Conservation (phyloP, 2,329 filamentous ascomycete genomes). For the Sphaerulina vaccinii region DNA sequence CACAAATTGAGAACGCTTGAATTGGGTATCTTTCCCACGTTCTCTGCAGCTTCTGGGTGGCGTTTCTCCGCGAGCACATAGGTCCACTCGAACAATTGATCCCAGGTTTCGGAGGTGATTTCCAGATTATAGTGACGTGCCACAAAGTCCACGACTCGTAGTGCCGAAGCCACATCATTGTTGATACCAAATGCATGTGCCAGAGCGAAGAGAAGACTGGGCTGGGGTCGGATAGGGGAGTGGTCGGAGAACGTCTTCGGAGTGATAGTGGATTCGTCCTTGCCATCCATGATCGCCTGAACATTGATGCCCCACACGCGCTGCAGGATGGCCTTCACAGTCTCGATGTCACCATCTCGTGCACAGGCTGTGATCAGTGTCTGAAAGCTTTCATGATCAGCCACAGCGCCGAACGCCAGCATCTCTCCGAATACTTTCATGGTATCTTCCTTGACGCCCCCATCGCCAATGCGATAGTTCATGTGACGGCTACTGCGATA, state of each 20-base stretch:
- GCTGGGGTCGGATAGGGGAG: constrained; percentile 60
- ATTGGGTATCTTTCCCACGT: constrained; percentile 40
- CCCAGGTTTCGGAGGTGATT: constrained; percentile 62
- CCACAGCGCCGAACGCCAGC: constrained; percentile 43
- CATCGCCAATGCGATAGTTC: constrained; percentile 31
- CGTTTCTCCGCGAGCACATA: constrained; percentile 54
- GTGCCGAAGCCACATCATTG: constrained; percentile 58
- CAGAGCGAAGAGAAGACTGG: constrained; percentile 61
- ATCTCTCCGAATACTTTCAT: constrained; percentile 50
- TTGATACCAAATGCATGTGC: constrained; percentile 68
- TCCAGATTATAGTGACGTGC: constrained; percentile 59
- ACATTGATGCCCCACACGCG: constrained; percentile 57
- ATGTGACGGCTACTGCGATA: constrained; percentile 12
- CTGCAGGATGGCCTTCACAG: constrained; percentile 50
- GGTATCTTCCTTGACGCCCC: constrained; percentile 32
- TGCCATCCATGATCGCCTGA: constrained; percentile 39
- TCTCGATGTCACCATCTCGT: constrained; percentile 52
- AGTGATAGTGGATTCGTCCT: constrained; percentile 35
- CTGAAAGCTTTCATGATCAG: constrained; percentile 55
- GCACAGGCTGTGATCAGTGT: constrained; percentile 54
- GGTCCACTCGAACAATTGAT: constrained; percentile 65
- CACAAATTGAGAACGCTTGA: constrained; percentile 56
- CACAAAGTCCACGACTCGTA: constrained; percentile 62
- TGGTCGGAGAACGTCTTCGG: constrained; percentile 43
- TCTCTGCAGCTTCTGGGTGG: constrained; percentile 27